Base-by-base conservation (phyloP, 208 protist genomes). In the Borovskyia barvae region DNA sequence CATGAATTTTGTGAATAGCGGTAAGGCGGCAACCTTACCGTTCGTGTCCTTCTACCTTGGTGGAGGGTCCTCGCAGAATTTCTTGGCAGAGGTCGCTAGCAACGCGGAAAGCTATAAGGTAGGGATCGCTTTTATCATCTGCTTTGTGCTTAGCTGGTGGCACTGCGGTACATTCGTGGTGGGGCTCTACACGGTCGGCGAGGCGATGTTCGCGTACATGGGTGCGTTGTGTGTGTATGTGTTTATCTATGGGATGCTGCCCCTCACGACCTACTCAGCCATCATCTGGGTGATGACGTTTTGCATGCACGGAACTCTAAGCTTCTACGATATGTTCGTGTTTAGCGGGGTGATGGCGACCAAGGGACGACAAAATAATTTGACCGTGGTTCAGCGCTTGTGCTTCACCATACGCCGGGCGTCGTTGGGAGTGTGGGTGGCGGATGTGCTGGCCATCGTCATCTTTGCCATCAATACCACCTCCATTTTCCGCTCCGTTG, bases 251-350 rank as follows among this genome's bases (percentile, higher is more conserved):
- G 25, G 58, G 36, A 48, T 49, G 4, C 49, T 85, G 43, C 66
- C 76, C 15, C 63, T 87, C 19, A 52, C 77, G 50, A 73, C 70
- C 36, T 70, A 72, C 50, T 55, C 75, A 2, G 74, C 67, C 30
- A 54, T 80, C 15, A 51, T 81, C 33, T 75, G 79, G 66, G 59
- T 85, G 59, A 74, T 75, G 55, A 77, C 74, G 14, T 81, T 87
- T 47, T 53, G 70, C 47, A 54, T 82, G 69, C 72, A 87, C 61
- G 80, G 77, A 29, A 82, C 66, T 25, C 65, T 87, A 29, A 72
- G 55, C 61, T 84, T 87, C 58, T 87, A 79, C 58, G 77, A 82
- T 58, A 82, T 75, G 65, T 87, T 87, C 46, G 63, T 82, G 45
- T 72, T 63, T 52, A 82, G 52, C 49, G 78, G 76, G 28, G 39